Evolutionary conservation across 768 basidiomycete genomes (phyloP).

Genomic region (Glaciozyma antarctica): DNA sequence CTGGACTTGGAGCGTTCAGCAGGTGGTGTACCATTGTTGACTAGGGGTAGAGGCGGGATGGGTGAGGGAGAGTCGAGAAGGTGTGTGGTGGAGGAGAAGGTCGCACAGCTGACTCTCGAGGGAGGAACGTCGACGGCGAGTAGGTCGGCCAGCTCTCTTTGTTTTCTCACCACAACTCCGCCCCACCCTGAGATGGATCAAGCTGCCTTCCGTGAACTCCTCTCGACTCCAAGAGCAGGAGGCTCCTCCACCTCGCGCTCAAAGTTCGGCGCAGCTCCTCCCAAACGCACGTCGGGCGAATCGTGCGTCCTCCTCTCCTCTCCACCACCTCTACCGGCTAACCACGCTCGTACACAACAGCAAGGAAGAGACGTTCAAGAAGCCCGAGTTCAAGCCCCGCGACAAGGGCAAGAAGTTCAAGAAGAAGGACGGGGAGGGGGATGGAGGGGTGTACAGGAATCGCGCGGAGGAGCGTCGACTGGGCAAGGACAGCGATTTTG

Average conservation of each 20-base stretch:
- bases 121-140: too few relatives aligned
- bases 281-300: not conserved
- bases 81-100: too few relatives aligned
- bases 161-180: too few relatives aligned
- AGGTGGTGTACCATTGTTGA: too few relatives aligned
- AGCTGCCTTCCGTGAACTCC: not conserved
- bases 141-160: too few relatives aligned
- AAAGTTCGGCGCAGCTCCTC: constrained; percentile 5
- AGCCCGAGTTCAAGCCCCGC: constrained; percentile 70
- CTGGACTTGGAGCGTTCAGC: too few relatives aligned
- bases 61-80: too few relatives aligned
- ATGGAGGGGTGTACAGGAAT: constrained; percentile 54
- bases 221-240: constrained; percentile 1
- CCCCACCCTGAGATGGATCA: constrained; percentile 3
- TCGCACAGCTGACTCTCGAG: too few relatives aligned
- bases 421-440: constrained; percentile 21
- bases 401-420: constrained; percentile 45
- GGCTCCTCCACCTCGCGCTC: not conserved
- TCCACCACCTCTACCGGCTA: not conserved
- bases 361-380: not conserved
- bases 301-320: not conserved
- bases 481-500: constrained; percentile 63
- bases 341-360: not conserved
- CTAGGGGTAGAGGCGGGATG: too few relatives aligned
- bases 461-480: constrained; percentile 62